phyloP scores from a whole-genome alignment of 805 yeast species.

The Teunomyces atbi region DNA sequence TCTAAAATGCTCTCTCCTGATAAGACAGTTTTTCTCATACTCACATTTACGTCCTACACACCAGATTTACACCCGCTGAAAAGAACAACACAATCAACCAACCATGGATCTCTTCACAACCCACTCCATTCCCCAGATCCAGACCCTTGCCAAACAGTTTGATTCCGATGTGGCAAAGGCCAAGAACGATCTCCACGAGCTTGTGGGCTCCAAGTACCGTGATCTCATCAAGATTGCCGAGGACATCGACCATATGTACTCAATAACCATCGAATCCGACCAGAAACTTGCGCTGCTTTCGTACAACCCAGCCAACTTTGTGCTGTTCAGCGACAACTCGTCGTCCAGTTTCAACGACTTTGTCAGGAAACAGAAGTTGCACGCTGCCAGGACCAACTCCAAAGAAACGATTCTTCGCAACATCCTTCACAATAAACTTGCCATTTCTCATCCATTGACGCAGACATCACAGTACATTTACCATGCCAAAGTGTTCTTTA shows the following conservation, averaged over 20 bases:
- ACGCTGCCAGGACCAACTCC: constrained; percentile 18
- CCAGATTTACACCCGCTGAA: constrained; percentile 1
- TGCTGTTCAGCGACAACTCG: constrained; percentile 21
- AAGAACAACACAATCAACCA: neutral
- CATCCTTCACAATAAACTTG: constrained; percentile 24
- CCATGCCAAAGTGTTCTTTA: constrained; percentile 34
- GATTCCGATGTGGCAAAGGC: constrained; percentile 25
- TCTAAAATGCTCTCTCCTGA: too few relatives aligned
- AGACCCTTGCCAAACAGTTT: constrained; percentile 28
- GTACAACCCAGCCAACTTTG: constrained; percentile 27
- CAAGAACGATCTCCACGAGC: constrained; percentile 31
- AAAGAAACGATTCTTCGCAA: constrained; percentile 26
- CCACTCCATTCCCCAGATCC: constrained; percentile 28
- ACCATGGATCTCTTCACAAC: constrained; percentile 28
- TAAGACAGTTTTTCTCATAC: neutral
- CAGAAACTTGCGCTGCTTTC: constrained; percentile 29
- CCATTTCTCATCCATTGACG: constrained; percentile 12
- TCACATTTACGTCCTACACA: neutral
- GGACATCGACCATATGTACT: constrained; percentile 35
- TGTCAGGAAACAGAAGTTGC: constrained; percentile 15
- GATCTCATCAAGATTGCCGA: constrained; percentile 45
- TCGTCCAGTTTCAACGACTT: constrained; percentile 20
- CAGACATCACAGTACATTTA: constrained; percentile 28
- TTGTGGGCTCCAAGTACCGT: constrained; percentile 42
- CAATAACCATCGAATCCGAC: constrained; percentile 21